phyloP scores from a whole-genome alignment of 2,329 filamentous ascomycete species.

The Ophiosphaerella herpotricha region DNA sequence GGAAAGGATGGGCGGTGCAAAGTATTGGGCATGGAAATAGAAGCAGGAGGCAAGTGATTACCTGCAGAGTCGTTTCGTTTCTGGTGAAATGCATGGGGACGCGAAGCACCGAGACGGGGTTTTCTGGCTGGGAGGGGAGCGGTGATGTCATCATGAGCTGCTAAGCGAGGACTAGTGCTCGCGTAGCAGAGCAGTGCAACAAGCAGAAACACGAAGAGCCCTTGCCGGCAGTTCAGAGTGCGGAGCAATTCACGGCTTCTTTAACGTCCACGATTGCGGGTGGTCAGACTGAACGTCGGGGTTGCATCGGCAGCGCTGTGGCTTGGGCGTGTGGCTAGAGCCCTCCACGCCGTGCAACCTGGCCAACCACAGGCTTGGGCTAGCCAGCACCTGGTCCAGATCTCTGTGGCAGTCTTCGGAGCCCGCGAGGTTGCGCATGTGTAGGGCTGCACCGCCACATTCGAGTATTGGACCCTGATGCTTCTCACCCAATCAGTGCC shows the following conservation, averaged over 20 bases:
- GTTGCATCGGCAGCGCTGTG: background rate
- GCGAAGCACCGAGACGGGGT: no score
- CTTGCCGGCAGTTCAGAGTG: no score
- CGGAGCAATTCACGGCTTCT: no score
- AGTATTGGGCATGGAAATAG: constrained; percentile 23
- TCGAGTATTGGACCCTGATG: constrained; percentile 15
- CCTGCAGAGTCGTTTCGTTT: background rate
- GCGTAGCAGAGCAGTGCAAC: constrained; percentile 3
- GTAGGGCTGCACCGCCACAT: constrained; percentile 29
- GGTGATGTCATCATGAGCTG: constrained; percentile 31
- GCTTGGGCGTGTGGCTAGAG: constrained; percentile 31
- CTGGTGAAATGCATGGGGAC: no score
- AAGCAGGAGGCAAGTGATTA: constrained; percentile 19
- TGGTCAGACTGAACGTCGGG: no score
- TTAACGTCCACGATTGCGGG: no score
- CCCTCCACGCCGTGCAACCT: constrained; percentile 6
- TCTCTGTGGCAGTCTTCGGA: constrained; percentile 9
- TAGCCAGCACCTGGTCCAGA: constrained; percentile 8
- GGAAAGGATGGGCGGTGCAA: constrained; percentile 17
- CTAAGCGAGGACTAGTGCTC: constrained; percentile 17
- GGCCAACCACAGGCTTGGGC: constrained; percentile 6
- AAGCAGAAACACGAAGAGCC: background rate
- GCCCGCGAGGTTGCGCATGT: constrained; percentile 18
- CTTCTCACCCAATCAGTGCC: constrained; percentile 8
- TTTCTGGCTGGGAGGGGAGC: no score